phyloP scores from a whole-genome alignment of 495 filamentous ascomycete species.

The Aspergillus nanangensis region DNA sequence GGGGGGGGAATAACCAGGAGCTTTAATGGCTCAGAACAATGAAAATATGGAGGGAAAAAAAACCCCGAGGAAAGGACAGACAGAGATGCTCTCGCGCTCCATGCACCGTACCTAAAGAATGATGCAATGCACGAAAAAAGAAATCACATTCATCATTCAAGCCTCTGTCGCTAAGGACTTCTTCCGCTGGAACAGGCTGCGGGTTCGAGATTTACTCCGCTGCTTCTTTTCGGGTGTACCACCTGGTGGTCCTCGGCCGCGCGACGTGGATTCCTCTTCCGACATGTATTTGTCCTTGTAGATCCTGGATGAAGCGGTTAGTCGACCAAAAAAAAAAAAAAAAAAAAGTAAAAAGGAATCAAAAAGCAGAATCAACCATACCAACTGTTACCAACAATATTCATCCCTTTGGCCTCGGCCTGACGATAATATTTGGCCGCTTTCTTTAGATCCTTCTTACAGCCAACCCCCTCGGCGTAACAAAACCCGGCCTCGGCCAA shows the following conservation, averaged over 20 bases:
- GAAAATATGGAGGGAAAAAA: no score
- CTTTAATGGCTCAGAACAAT: no score
- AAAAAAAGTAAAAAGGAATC: no score
- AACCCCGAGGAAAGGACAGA: no score
- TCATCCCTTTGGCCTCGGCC: slow-evolving; percentile 90
- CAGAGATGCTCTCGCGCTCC: no score
- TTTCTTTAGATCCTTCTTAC: slow-evolving; percentile 94
- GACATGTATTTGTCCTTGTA: slow-evolving; percentile 94
- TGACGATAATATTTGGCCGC: slow-evolving; percentile 85
- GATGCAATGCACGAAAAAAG: slow-evolving; percentile 5
- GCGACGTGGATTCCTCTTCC: slow-evolving; percentile 52
- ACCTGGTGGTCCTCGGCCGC: slow-evolving; percentile 8
- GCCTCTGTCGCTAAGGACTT: slow-evolving; percentile 39
- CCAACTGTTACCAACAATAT: slow-evolving; percentile 98
- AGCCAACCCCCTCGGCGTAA: slow-evolving; percentile 78
- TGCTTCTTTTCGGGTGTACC: slow-evolving; percentile 52
- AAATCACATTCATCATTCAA: slow-evolving; percentile 13
- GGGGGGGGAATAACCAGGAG: no score
- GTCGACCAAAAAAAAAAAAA: no score
- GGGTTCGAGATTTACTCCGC: slow-evolving; percentile 59
- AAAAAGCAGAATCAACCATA: slow-evolving; percentile 34
- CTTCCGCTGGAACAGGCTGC: slow-evolving; percentile 65
- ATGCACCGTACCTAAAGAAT: neutral
- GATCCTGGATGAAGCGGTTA: slow-evolving; percentile 55
- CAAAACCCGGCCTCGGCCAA: slow-evolving; percentile 85